Evolutionary conservation across 345 rosid species (phyloP).

Genomic region (Syzygium jambos): DNA sequence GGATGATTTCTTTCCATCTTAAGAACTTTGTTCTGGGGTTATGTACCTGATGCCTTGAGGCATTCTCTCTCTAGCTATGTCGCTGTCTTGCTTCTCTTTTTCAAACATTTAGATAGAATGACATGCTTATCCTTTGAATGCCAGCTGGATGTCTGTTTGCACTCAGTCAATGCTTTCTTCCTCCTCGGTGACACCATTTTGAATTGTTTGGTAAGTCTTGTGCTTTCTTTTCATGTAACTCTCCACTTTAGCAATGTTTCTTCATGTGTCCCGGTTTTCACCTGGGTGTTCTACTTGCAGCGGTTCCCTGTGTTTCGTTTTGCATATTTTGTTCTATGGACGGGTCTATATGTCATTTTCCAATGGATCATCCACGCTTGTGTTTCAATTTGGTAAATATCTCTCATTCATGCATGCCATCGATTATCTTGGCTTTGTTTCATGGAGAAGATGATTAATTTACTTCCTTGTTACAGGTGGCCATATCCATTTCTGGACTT

Average conservation of each 20-base stretch:
- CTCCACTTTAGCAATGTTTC: neutral
- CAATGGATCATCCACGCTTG: constrained; percentile 95
- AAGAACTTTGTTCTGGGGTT: neutral
- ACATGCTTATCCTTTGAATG: constrained; percentile 5
- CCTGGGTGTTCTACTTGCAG: constrained; percentile 26
- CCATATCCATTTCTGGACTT: constrained; percentile 89
- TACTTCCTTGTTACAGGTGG: constrained; percentile 58
- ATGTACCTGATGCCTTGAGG: neutral
- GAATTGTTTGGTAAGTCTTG: constrained; percentile 60
- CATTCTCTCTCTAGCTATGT: neutral
- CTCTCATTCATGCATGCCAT: neutral
- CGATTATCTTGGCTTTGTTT: neutral
- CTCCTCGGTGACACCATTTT: constrained; percentile 68
- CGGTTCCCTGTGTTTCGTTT: constrained; percentile 78
- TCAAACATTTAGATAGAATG: neutral
- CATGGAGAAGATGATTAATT: neutral
- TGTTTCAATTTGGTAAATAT: constrained; percentile 62
- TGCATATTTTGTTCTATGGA: constrained; percentile 71
- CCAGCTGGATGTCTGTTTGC: constrained; percentile 75
- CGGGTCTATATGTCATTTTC: constrained; percentile 50
- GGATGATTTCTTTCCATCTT: neutral
- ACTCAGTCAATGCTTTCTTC: constrained; percentile 68
- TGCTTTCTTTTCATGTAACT: neutral
- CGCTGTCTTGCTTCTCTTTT: neutral
- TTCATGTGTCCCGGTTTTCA: neutral